phyloP scores from a whole-genome alignment of 352 stramenopile species.

The Globisporangium splendens region DNA sequence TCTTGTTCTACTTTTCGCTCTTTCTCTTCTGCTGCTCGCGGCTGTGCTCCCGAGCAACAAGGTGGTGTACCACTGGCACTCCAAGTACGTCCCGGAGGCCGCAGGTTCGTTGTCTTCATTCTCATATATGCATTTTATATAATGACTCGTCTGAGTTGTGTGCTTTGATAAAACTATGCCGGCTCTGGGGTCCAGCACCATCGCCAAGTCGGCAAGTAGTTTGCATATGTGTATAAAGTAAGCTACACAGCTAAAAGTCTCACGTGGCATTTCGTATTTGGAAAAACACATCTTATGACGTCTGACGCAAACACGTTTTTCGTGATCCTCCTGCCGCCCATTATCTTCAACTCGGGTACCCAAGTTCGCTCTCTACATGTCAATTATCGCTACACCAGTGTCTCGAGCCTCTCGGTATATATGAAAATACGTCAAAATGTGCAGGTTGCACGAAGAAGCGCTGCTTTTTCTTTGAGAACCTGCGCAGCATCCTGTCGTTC shows the following conservation, averaged over 20 bases:
- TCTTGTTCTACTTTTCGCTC: slow-evolving; percentile 68
- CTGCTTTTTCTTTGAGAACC: slow-evolving; percentile 91
- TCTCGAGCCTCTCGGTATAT: background rate
- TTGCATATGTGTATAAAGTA: background rate
- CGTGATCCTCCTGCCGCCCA: slow-evolving; percentile 88
- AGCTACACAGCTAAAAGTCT: background rate
- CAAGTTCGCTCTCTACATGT: background rate
- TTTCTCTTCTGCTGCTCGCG: slow-evolving; percentile 70
- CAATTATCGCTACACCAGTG: background rate
- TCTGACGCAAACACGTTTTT: slow-evolving; percentile 93
- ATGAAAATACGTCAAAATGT: no score
- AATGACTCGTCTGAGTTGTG: no score
- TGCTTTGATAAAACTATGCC: no score
- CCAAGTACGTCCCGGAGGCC: slow-evolving; percentile 67
- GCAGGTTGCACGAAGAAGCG: slow-evolving; percentile 87
- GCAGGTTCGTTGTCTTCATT: slow-evolving; percentile 20
- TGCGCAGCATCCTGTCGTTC: slow-evolving; percentile 87
- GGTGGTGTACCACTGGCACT: slow-evolving; percentile 65
- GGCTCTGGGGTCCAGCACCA: slow-evolving; percentile 45
- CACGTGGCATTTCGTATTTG: background rate
- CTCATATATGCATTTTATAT: no score
- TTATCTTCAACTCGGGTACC: slow-evolving; percentile 92
- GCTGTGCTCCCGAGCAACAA: slow-evolving; percentile 78
- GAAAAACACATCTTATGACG: slow-evolving; percentile 51
- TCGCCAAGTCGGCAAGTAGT: slow-evolving; percentile 29